phyloP scores from a whole-genome alignment of 352 stramenopile genomes.

The Phytophthora tubulina region DNA sequence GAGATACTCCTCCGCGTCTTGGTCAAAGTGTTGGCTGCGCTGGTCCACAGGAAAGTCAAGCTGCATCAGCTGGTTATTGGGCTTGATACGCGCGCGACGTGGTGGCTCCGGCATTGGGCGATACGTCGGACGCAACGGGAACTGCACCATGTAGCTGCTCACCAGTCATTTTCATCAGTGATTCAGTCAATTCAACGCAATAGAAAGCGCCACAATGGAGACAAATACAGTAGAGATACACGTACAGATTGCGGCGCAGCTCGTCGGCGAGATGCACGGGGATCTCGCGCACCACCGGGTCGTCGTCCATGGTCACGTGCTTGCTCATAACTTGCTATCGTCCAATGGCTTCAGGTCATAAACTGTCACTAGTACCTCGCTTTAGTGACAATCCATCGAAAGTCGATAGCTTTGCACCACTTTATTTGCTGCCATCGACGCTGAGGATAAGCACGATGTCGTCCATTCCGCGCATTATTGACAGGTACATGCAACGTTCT shows the following conservation, averaged over 20 bases:
- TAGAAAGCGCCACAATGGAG: background rate
- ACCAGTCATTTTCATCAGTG: conserved; percentile 18
- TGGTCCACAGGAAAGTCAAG: conserved; percentile 83
- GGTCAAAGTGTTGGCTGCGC: conserved; percentile 78
- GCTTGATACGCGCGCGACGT: conserved; percentile 73
- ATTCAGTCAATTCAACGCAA: conserved; percentile 10
- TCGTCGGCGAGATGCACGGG: conserved; percentile 83
- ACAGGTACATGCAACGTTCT: conserved; percentile 41
- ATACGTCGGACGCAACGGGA: conserved; percentile 82
- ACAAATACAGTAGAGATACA: conserved; percentile 15
- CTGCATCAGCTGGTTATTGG: conserved; percentile 78
- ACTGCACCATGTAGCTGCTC: conserved; percentile 80
- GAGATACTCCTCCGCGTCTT: conserved; percentile 82
- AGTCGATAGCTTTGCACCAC: background rate
- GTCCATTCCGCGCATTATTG: conserved; percentile 47
- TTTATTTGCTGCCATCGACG: conserved; percentile 20
- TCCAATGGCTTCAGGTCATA: conserved; percentile 37
- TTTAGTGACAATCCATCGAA: conserved; percentile 12
- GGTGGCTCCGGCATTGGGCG: conserved; percentile 74
- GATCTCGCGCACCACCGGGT: conserved; percentile 87
- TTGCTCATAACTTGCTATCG: conserved; percentile 27
- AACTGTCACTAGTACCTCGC: conserved; percentile 11
- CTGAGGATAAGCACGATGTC: conserved; percentile 37
- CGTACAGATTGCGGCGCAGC: conserved; percentile 74
- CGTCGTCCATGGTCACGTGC: conserved; percentile 52